Percentiles rank a stretch among this genome's conserved stretches.
Evolutionary conservation across 345 rosid genomes (phyloP).

Genomic region (Sonneratia alba): DNA sequence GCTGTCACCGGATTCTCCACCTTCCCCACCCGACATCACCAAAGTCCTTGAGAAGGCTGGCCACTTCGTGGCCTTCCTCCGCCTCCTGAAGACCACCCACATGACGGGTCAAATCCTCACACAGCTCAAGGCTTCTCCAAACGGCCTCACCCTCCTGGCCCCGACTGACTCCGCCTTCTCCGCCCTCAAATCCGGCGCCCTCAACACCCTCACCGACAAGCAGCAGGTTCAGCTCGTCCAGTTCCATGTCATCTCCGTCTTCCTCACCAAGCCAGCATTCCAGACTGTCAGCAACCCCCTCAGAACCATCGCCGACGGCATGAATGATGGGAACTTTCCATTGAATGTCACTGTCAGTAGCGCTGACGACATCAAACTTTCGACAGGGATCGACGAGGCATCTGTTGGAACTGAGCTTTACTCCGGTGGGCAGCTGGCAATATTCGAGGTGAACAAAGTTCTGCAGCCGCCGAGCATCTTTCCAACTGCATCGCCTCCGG

Average conservation of each 20-base stretch:
- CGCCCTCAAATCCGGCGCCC: slow-evolving; percentile 10
- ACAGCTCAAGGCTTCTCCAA: slow-evolving; percentile 12
- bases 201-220: slow-evolving; percentile 17
- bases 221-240: slow-evolving; percentile 20
- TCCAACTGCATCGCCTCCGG: slow-evolving; percentile 13
- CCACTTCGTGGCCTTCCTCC: slow-evolving; percentile 37
- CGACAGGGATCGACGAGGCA: slow-evolving; percentile 23
- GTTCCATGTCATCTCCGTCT: slow-evolving; percentile 10
- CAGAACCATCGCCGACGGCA: slow-evolving; percentile 29
- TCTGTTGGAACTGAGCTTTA: slow-evolving; percentile 20
- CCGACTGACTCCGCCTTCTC: slow-evolving; percentile 18
- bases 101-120: slow-evolving; percentile 18
- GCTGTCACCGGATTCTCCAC: slow-evolving; percentile 6
- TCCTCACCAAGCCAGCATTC: slow-evolving; percentile 6
- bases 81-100: slow-evolving; percentile 44
- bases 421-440: slow-evolving; percentile 20
- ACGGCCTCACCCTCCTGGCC: slow-evolving; percentile 16
- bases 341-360: slow-evolving; percentile 21
- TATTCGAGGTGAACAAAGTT: slow-evolving; percentile 29
- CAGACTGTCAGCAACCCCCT: slow-evolving; percentile 19
- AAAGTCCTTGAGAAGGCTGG: slow-evolving; percentile 55
- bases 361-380: slow-evolving; percentile 6
- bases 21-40: slow-evolving; percentile 27
- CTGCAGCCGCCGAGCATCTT: slow-evolving; percentile 26
- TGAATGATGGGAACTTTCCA: slow-evolving; percentile 15